Base-by-base conservation (phyloP, 2,329 filamentous ascomycete species). In the Neopestalotiopsis rosae region DNA sequence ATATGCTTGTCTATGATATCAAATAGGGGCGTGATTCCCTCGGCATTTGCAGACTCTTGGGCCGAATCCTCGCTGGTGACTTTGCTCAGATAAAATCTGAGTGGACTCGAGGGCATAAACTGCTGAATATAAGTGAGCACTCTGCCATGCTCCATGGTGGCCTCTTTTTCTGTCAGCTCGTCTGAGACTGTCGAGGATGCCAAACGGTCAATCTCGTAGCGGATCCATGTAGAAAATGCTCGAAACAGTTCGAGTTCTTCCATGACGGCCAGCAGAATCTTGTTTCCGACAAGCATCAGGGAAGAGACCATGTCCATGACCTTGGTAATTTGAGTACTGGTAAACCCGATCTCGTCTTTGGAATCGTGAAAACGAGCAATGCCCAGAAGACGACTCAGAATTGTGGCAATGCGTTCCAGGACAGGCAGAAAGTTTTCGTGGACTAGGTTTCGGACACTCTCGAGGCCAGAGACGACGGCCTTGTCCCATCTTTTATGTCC, bases 401-500 rank as follows among this genome's bases (percentile, higher is more conserved):
- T 91, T 30, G 98, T 90, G 61, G 89, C 88, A 73, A 92, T 92
- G 66, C 95, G 90, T 74, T 98, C 94, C 1, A 98, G 84, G 0
- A 94, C 94, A 0, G 96, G 96, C 2, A 98, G 86, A 65, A 98
- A 90, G 78, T 97, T 95, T 76, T 97, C 92, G 76, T 97, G 95
- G 0, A 94, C 85, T 13, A 98, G 85, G 66, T 89, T 88, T 64
- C 94, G 89, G 10, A 98, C 86, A 67, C 90, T 91, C 69, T 93
- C 90, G 24, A 98, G 91, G 1, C 94, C 94, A 4, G 90, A 89
- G 1, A 89, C 87, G 2, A 97, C 92, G 5, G 93, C 91, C 76
- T 95, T 97, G 71, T 98, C 95, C 96, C 96, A 99, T 63, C 96
- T 87, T 80, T 97, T 98, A 75, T 97, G 93, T 0, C 94, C 94